These are phyloP conservation scores for Dendryphion nanum DNA, from an alignment of 2,329 filamentous ascomycete genomes.

Conservation along the genomic window DNA sequence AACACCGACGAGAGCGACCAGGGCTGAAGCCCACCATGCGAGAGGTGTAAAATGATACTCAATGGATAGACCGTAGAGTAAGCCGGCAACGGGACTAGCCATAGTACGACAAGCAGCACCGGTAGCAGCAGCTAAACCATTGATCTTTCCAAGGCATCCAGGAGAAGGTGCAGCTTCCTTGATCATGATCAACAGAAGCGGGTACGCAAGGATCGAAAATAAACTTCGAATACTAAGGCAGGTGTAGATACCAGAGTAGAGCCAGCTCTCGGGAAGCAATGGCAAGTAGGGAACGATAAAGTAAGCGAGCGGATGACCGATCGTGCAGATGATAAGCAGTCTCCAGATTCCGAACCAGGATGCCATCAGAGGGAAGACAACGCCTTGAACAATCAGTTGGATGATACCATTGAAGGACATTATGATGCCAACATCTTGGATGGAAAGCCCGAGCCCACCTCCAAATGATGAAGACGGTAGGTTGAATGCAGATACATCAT, in stretches of 20 bases:
- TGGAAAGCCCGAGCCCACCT: constrained; percentile 65
- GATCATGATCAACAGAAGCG: constrained; percentile 67
- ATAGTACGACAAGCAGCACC: constrained; percentile 71
- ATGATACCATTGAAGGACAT: constrained; percentile 69
- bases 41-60: constrained; percentile 59
- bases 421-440: constrained; percentile 66
- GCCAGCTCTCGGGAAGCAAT: constrained; percentile 52
- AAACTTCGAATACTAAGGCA: constrained; percentile 65
- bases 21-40: constrained; percentile 60
- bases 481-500: constrained; percentile 28
- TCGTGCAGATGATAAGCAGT: constrained; percentile 63
- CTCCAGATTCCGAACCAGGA: constrained; percentile 65
- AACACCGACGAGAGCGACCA: constrained; percentile 56
- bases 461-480: constrained; percentile 37
- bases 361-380: constrained; percentile 67
- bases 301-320: constrained; percentile 67
- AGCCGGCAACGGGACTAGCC: constrained; percentile 66
- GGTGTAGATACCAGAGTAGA: constrained; percentile 64
- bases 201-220: constrained; percentile 67
- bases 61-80: constrained; percentile 63
- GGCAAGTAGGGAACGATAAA: constrained; percentile 68
- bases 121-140: constrained; percentile 68
- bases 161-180: constrained; percentile 68
- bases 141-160: constrained; percentile 66
- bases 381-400: constrained; percentile 69